Conservation (phyloP, 306 rosid species). For the Lathyrus sativus region DNA sequence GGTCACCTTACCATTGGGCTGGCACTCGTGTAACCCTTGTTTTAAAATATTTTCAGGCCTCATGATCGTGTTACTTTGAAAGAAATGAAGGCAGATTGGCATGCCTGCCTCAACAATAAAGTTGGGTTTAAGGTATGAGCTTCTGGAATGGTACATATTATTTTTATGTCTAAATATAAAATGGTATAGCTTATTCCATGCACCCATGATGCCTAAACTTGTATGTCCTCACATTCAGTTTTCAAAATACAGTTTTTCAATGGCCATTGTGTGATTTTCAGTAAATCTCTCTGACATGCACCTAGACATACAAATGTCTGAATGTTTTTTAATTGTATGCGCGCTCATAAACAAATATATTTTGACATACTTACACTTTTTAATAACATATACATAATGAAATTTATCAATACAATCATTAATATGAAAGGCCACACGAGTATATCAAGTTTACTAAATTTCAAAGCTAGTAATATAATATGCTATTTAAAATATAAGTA, state of each 20-base stretch:
- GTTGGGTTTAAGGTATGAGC: conserved; percentile 93
- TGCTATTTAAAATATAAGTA: not conserved
- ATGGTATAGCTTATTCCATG: conserved; percentile 20
- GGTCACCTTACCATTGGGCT: no score
- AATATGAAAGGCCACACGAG: not conserved
- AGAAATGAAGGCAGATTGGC: conserved; percentile 96
- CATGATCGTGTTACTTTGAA: conserved; percentile 92
- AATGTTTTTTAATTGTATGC: not conserved
- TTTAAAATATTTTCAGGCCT: conserved; percentile 64
- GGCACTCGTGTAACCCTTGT: conserved; percentile 14
- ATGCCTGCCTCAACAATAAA: conserved; percentile 79
- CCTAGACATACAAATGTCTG: not conserved
- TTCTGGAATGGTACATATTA: conserved; percentile 7
- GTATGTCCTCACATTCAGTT: conserved; percentile 22
- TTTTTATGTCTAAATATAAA: conserved; percentile 8
- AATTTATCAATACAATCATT: conserved; percentile 1
- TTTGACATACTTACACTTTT: not conserved
- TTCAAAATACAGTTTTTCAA: conserved; percentile 1
- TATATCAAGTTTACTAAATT: conserved; percentile 1
- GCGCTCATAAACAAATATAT: not conserved
- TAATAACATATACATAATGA: not conserved
- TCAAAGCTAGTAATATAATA: not conserved
- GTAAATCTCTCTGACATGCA: not conserved
- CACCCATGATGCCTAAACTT: conserved; percentile 27
- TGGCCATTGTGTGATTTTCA: not conserved